These are phyloP conservation scores for Saccharomycopsis fermentans DNA, from an alignment of 805 yeast species.

Conservation along the genomic window DNA sequence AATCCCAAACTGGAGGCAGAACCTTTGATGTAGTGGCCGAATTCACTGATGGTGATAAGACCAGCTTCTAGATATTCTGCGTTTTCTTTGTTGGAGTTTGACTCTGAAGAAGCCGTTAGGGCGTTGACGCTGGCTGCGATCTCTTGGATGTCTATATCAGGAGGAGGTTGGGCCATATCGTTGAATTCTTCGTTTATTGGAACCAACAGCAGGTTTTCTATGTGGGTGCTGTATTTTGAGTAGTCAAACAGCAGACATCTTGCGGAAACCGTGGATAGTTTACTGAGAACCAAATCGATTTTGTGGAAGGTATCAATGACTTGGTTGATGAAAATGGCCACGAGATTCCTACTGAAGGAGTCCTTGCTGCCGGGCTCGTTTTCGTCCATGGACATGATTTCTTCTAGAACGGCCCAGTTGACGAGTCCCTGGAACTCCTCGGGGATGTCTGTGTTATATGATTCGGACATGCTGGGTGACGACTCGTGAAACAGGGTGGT, in stretches of 20 bases:
- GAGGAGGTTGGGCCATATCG: conserved; percentile 17
- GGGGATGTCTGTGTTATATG: conserved; percentile 15
- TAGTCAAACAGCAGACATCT: conserved; percentile 9
- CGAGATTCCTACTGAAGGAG: conserved; percentile 70
- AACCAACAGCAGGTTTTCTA: conserved; percentile 9
- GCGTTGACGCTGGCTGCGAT: conserved; percentile 20
- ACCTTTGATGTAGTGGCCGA: conserved; percentile 93
- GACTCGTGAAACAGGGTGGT: neutral
- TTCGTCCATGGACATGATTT: conserved; percentile 89
- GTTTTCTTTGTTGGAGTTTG: conserved; percentile 22
- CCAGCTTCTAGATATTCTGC: conserved; percentile 22
- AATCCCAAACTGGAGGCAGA: conserved; percentile 92
- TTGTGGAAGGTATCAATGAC: conserved; percentile 69
- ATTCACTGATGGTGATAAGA: conserved; percentile 44
- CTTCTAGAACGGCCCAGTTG: conserved; percentile 83
- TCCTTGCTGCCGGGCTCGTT: conserved; percentile 50
- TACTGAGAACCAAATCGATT: conserved; percentile 46
- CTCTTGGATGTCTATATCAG: conserved; percentile 7
- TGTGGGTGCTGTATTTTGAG: conserved; percentile 5
- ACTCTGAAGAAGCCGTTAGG: neutral
- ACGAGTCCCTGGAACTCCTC: conserved; percentile 50
- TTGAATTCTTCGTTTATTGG: conserved; percentile 12
- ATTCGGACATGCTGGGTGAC: neutral
- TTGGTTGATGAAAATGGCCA: conserved; percentile 82
- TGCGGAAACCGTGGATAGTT: conserved; percentile 11